phyloP scores from a whole-genome alignment of 192 early-diverging fungal species.

The Coemansia sp. region DNA sequence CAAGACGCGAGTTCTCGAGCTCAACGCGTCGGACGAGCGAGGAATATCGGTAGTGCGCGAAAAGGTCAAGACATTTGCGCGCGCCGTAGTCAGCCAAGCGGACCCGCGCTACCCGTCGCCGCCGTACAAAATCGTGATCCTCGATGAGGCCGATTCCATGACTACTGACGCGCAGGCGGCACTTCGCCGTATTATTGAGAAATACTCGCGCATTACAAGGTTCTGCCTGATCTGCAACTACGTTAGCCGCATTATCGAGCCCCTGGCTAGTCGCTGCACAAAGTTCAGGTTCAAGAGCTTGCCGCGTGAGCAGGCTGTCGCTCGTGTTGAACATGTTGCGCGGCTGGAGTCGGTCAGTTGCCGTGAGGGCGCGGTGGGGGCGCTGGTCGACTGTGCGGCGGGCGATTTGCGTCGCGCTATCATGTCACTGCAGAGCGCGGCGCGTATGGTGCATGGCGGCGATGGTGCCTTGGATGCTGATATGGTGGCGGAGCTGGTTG shows the following conservation, averaged over 20 bases:
- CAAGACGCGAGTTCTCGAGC: slow-evolving; percentile 81
- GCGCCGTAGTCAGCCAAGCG: slow-evolving; percentile 60
- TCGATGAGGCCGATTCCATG: slow-evolving; percentile 98
- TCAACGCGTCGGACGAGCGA: slow-evolving; percentile 97
- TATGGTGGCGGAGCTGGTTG: slow-evolving; percentile 77
- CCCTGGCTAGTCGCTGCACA: slow-evolving; percentile 89
- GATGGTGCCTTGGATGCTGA: slow-evolving; percentile 49
- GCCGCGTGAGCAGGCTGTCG: slow-evolving; percentile 60
- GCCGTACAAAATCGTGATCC: slow-evolving; percentile 93
- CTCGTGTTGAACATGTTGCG: slow-evolving; percentile 69
- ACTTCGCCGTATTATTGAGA: slow-evolving; percentile 92
- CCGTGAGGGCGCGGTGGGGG: slow-evolving; percentile 53
- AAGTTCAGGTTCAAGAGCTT: slow-evolving; percentile 95
- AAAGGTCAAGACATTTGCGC: slow-evolving; percentile 94
- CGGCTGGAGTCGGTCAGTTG: slow-evolving; percentile 63
- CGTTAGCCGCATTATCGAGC: slow-evolving; percentile 83
- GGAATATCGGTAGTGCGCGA: slow-evolving; percentile 92
- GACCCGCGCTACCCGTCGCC: slow-evolving; percentile 61
- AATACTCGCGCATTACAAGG: slow-evolving; percentile 86
- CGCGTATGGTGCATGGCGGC: slow-evolving; percentile 58
- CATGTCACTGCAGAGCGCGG: slow-evolving; percentile 88
- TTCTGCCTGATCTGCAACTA: slow-evolving; percentile 83
- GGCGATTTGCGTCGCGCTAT: slow-evolving; percentile 93
- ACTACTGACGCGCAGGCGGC: slow-evolving; percentile 93
- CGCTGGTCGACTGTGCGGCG: slow-evolving; percentile 72